A percentile compares a stretch with the other conserved stretches of the same genome.
Conservation (phyloP, 139 green algal species). For the Trebouxia sp. region DNA sequence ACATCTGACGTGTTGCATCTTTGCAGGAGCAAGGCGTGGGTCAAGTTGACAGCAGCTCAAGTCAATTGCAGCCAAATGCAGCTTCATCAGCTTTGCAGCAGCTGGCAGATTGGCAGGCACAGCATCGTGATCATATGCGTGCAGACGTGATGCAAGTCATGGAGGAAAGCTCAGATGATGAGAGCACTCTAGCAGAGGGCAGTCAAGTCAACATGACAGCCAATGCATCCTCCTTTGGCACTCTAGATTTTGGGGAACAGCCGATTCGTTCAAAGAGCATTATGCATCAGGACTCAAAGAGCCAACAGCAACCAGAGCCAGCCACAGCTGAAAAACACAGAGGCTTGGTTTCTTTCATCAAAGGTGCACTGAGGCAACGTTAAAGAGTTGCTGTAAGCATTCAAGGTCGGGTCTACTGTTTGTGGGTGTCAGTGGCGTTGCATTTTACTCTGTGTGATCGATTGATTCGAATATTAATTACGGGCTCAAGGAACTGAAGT, state of each 20-base stretch:
- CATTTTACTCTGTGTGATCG: no score
- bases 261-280: no score
- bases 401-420: no score
- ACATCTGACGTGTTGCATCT: no score
- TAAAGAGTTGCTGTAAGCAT: no score
- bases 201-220: conserved; percentile 12
- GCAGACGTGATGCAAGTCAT: neutral
- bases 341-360: neutral
- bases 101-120: neutral
- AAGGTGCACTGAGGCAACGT: neutral
- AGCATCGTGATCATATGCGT: neutral
- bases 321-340: neutral
- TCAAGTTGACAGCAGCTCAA: neutral
- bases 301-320: neutral
- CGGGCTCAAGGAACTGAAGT: no score
- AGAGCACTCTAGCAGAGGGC: neutral
- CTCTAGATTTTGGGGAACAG: no score
- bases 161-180: conserved; percentile 20
- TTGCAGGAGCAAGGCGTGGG: no score
- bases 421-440: no score
- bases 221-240: conserved; percentile 10
- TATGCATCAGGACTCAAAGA: neutral
- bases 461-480: no score
- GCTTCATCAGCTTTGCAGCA: neutral
- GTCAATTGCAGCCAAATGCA: neutral